Evolutionary conservation across 768 basidiomycete genomes (phyloP).

Genomic region (Collybia sp.): DNA sequence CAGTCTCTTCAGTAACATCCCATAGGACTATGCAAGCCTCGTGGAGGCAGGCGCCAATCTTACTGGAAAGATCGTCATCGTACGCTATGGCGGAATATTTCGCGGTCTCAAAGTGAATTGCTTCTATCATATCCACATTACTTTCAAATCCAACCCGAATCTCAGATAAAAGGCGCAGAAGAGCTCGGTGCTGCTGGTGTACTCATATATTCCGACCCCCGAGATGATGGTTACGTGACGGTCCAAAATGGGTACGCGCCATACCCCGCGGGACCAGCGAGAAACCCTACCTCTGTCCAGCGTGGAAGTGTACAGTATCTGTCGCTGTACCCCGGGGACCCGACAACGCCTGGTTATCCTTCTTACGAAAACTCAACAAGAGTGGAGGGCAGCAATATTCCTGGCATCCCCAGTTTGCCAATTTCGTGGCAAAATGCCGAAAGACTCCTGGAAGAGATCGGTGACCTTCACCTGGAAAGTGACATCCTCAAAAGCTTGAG

Average conservation of each 20-base stretch:
- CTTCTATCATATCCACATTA: background rate
- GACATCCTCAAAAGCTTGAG: constrained; percentile 32
- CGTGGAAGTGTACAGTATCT: constrained; percentile 80
- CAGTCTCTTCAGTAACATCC: no score
- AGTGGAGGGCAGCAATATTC: constrained; percentile 53
- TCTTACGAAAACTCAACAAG: constrained; percentile 80
- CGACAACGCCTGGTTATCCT: constrained; percentile 85
- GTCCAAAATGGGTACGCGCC: constrained; percentile 69
- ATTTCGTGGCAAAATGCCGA: constrained; percentile 85
- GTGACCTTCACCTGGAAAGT: constrained; percentile 19
- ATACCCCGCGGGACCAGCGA: constrained; percentile 85
- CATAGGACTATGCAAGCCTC: constrained; percentile 47
- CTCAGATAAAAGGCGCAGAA: constrained; percentile 75
- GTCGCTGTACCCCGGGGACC: constrained; percentile 66
- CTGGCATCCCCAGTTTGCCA: constrained; percentile 82
- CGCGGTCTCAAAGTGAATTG: constrained; percentile 75
- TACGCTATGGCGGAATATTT: constrained; percentile 72
- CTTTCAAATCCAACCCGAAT: constrained; percentile 10
- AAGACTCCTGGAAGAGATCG: constrained; percentile 56
- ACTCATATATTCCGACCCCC: constrained; percentile 82
- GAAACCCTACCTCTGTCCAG: constrained; percentile 80
- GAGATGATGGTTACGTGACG: constrained; percentile 80
- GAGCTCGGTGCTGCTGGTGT: constrained; percentile 76
- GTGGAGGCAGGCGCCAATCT: constrained; percentile 62
- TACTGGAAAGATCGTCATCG: constrained; percentile 72